Evolutionary conservation across 306 rosid species (phyloP).

Genomic region (Glycine latifolia): DNA sequence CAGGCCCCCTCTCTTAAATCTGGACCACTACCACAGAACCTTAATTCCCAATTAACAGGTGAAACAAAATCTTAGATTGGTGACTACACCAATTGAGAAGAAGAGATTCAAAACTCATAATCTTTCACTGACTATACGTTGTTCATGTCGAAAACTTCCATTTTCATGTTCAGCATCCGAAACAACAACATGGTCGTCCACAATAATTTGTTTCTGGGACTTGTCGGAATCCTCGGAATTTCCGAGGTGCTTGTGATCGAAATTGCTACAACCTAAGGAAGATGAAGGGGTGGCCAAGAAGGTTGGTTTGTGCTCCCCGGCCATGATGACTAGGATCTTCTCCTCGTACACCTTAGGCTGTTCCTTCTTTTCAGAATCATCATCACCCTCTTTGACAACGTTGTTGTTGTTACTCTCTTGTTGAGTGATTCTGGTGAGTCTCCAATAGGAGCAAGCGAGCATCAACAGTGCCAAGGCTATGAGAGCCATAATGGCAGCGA

Average conservation of each 20-base stretch:
- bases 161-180: not conserved
- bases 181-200: not conserved
- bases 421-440: constrained; percentile 1
- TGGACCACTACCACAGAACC: not conserved
- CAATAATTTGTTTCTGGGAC: not conserved
- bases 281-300: constrained; percentile 74
- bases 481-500: constrained; percentile 66
- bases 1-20: not conserved
- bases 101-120: not conserved
- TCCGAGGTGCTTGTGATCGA: not conserved
- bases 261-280: no score
- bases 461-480: constrained; percentile 66
- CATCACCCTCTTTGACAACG: not conserved
- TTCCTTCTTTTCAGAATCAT: constrained; percentile 39
- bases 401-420: constrained; percentile 44
- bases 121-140: not conserved
- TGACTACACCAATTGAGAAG: not conserved
- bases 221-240: not conserved
- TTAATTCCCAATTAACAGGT: not conserved
- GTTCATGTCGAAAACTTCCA: not conserved
- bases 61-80: not conserved
- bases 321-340: constrained; percentile 81
- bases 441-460: constrained; percentile 76
- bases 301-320: constrained; percentile 76
- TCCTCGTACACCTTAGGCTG: constrained; percentile 54